Base-by-base conservation (phyloP, 1,284 basidiomycete species). In the Austropuccinia psidii region DNA sequence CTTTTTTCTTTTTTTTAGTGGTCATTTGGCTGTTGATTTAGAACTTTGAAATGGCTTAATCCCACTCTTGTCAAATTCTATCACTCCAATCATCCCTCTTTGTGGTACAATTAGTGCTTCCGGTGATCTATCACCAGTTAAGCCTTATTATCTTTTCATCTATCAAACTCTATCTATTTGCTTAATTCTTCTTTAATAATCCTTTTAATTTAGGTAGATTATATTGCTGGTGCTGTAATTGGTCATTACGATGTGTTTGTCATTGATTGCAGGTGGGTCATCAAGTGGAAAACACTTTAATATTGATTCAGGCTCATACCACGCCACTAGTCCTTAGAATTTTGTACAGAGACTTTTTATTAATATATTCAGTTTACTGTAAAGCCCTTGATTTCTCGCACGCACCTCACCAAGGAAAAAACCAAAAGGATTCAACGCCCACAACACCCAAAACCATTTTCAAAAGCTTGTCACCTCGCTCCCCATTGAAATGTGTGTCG, bases 21-120 rank as follows among this genome's bases (percentile, higher is more conserved):
- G 90, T 0, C 91, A 93, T 81, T 91, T 89, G 41, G 91, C 89
- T 58, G 87, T 93, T 11, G 85, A 91, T 19, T 88, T 88, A 85
- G 87, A 88, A 76, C 85, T 93, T 41, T 85, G 93, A 72, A 85
- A 91, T 79, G 87, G 87, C 78, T 90, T 93, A 86, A 85, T 85
- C 74, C 84, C 86, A 35, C 85, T 93, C 67, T 85, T 94, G 62
- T 82, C 83, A 57, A 86, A 86, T 75, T 87, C 89, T 76, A 85
- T 93, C 77, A 90, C 88, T 0, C 90, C 91, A 0, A 81, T 92
- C 29, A 89, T 93, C 1, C 91, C 91, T n/a, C 83, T 93, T 4
- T 86, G 91, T 9, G 89, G 90, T 37, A 89, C 86, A 74, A 89
- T 93, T 77, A 90, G 88, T 39, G 88, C 91, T 5, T 89, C 87